Conservation (phyloP, 345 rosid genomes). For the Acer campestre region DNA sequence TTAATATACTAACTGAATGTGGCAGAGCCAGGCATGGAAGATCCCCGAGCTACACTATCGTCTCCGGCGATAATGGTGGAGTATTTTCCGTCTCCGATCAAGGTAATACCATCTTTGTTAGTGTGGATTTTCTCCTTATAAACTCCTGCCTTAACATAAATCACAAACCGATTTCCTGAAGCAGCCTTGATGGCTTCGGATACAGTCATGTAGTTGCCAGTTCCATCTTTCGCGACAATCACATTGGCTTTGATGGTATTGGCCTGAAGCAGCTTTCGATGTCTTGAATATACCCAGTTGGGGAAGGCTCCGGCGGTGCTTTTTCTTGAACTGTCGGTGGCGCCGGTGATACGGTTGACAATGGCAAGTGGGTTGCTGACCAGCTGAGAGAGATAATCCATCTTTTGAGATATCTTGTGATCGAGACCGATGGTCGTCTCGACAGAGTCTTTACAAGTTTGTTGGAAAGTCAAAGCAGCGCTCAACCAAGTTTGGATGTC, state of each 20-base stretch:
- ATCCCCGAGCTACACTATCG: constrained; percentile 57
- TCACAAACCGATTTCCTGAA: constrained; percentile 61
- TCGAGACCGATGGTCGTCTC: constrained; percentile 18
- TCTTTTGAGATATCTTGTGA: constrained; percentile 44
- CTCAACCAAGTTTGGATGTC: constrained; percentile 83
- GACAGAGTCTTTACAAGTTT: constrained; percentile 69
- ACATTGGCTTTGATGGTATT: constrained; percentile 40
- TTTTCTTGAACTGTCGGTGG: not conserved
- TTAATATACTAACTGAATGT: constrained; percentile 58
- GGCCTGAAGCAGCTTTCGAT: constrained; percentile 49
- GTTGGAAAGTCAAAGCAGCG: constrained; percentile 71
- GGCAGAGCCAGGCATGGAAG: constrained; percentile 63
- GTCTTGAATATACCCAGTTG: constrained; percentile 52
- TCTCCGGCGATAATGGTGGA: constrained; percentile 54
- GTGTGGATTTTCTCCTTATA: constrained; percentile 69
- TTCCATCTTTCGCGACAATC: constrained; percentile 82
- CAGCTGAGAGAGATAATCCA: constrained; percentile 60
- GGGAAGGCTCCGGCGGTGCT: constrained; percentile 34
- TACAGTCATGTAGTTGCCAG: constrained; percentile 64
- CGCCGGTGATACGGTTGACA: constrained; percentile 29
- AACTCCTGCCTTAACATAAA: constrained; percentile 77
- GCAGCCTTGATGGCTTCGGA: constrained; percentile 71
- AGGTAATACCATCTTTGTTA: constrained; percentile 56
- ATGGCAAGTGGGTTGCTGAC: constrained; percentile 68
- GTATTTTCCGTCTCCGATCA: constrained; percentile 89